A percentile compares a stretch with the other conserved stretches of the same genome.
phyloP scores from a whole-genome alignment of 2,329 filamentous ascomycete genomes.

The Clarireedia hainanense region DNA sequence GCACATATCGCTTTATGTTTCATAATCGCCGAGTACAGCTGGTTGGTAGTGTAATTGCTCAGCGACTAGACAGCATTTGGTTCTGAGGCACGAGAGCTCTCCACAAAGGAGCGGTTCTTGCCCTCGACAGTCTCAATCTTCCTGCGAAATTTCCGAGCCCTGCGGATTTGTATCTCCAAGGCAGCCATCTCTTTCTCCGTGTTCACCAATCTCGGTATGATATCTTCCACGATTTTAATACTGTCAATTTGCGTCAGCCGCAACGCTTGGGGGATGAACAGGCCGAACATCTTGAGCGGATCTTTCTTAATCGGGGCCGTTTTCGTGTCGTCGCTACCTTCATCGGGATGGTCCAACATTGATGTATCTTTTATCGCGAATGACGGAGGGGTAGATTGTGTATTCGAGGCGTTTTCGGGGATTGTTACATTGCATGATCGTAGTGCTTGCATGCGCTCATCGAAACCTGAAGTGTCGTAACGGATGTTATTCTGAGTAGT shows the following conservation, averaged over 20 bases:
- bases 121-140: not conserved
- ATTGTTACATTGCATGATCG: constrained; percentile 35
- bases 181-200: constrained; percentile 52
- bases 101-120: not conserved
- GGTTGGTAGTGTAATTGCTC: not conserved
- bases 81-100: not conserved
- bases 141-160: constrained; percentile 36
- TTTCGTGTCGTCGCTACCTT: constrained; percentile 3
- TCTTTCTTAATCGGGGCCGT: constrained; percentile 31
- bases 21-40: not conserved
- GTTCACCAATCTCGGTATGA: constrained; percentile 49
- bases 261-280: constrained; percentile 40
- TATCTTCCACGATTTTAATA: constrained; percentile 44
- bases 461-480: constrained; percentile 65
- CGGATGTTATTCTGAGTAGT: constrained; percentile 52
- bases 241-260: constrained; percentile 53
- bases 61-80: not conserved
- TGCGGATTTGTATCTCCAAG: constrained; percentile 62
- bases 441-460: constrained; percentile 62
- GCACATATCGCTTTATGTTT: not conserved
- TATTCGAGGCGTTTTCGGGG: constrained; percentile 7
- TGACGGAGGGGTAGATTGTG: constrained; percentile 26
- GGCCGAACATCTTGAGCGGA: constrained; percentile 50
- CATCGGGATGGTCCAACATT: not conserved
- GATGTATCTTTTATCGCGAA: not conserved